phyloP scores from a whole-genome alignment of 306 rosid species.

The Cajanus cajan region DNA sequence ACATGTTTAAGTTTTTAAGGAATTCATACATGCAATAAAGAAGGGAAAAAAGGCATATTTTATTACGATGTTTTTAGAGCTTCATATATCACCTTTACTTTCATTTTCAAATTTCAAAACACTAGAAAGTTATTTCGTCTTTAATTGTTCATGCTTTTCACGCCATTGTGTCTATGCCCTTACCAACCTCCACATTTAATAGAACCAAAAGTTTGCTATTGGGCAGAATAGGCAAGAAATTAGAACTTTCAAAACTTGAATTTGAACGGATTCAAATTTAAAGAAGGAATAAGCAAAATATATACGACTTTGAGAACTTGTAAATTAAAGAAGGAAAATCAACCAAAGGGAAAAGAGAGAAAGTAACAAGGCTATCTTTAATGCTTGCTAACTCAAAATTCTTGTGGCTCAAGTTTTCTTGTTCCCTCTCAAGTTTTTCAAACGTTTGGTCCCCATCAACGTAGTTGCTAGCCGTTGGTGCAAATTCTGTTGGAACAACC shows the following conservation, averaged over 20 bases:
- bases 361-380: conserved; percentile 42
- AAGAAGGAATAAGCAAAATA: neutral
- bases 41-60: neutral
- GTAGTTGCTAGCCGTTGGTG: conserved; percentile 35
- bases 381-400: conserved; percentile 14
- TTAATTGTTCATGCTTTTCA: conserved; percentile 28
- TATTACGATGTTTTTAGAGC: neutral
- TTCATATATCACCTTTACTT: neutral
- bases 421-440: conserved; percentile 51
- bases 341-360: conserved; percentile 27
- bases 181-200: conserved; percentile 11
- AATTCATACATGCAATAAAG: neutral
- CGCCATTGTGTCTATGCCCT: neutral
- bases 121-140: neutral
- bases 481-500: conserved; percentile 56
- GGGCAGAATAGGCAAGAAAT: neutral
- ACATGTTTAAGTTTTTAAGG: neutral
- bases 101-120: conserved; percentile 46
- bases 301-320: conserved; percentile 28
- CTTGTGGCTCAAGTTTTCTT: conserved; percentile 31
- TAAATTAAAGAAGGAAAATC: conserved; percentile 15
- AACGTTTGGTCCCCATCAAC: conserved; percentile 39
- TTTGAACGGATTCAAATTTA: conserved; percentile 16
- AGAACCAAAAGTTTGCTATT: neutral
- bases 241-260: conserved; percentile 36